Evolutionary conservation across 2,329 filamentous ascomycete species (phyloP).

Genomic region (Coniella lustricola): DNA sequence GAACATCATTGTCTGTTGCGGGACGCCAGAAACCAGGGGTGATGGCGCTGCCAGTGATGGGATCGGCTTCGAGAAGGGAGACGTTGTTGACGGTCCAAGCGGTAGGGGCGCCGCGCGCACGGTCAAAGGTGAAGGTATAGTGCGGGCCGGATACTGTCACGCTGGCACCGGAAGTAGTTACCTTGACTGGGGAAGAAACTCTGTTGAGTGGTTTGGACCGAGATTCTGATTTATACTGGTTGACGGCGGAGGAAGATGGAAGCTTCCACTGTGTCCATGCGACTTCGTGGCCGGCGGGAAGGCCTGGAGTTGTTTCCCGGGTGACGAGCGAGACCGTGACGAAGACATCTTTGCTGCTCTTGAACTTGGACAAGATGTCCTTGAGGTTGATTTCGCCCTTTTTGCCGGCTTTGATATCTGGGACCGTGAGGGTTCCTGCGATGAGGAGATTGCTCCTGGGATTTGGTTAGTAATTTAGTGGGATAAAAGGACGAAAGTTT

Average conservation of each 20-base stretch:
- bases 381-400: conserved; percentile 29
- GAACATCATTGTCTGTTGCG: conserved; percentile 57
- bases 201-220: conserved; percentile 3
- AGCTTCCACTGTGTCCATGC: conserved; percentile 46
- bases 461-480: conserved; percentile 15
- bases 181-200: conserved; percentile 19
- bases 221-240: conserved; percentile 16
- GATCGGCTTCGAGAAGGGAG: conserved; percentile 29
- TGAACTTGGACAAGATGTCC: conserved; percentile 20
- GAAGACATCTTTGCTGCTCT: conserved; percentile 33
- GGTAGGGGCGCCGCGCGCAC: conserved; percentile 35
- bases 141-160: conserved; percentile 25
- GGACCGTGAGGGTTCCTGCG: conserved; percentile 33
- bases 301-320: conserved; percentile 41
- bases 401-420: conserved; percentile 32
- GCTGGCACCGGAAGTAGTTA: conserved; percentile 20
- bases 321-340: conserved; percentile 39
- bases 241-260: conserved; percentile 18
- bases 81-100: conserved; percentile 32
- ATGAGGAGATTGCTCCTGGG: conserved; percentile 21
- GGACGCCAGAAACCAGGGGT: conserved; percentile 54
- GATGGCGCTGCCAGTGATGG: conserved; percentile 30
- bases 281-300: conserved; percentile 44
- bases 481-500: neutral
- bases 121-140: conserved; percentile 38